A percentile compares a stretch with the other conserved stretches of the same genome.
phyloP scores from a whole-genome alignment of 768 basidiomycete species.

The Tephrocybe sp. region DNA sequence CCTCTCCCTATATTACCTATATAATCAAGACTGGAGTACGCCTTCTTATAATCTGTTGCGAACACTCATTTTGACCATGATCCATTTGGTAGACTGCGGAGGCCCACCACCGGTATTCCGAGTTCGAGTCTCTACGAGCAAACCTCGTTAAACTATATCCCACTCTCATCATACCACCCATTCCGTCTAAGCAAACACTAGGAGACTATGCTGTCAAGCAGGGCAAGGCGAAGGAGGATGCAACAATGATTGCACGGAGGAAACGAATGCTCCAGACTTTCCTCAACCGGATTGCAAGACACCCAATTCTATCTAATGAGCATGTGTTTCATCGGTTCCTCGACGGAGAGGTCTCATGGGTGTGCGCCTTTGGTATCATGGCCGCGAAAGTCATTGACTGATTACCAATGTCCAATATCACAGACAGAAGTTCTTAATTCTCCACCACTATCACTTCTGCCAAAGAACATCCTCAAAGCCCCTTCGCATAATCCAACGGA shows the following conservation, averaged over 20 bases:
- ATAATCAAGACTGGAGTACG: constrained; percentile 83
- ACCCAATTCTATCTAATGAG: constrained; percentile 95
- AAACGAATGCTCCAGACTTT: constrained; percentile 97
- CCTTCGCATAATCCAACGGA: constrained; percentile 95
- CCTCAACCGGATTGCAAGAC: constrained; percentile 82
- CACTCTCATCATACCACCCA: constrained; percentile 94
- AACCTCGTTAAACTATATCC: constrained; percentile 88
- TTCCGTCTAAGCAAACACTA: constrained; percentile 94
- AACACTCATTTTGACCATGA: not conserved
- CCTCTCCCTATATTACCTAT: constrained; percentile 91
- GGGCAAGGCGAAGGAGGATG: constrained; percentile 94
- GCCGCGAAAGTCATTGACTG: not conserved
- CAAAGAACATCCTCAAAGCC: constrained; percentile 94
- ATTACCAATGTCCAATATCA: constrained; percentile 4
- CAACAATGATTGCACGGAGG: constrained; percentile 83
- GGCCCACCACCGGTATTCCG: constrained; percentile 90
- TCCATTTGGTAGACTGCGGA: constrained; percentile 59
- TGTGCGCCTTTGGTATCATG: constrained; percentile 31
- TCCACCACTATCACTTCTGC: constrained; percentile 84
- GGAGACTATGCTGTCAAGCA: constrained; percentile 98
- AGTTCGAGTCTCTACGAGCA: constrained; percentile 90
- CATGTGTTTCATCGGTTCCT: constrained; percentile 96
- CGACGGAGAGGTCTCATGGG: constrained; percentile 96
- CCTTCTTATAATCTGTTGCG: constrained; percentile 7
- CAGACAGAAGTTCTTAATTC: constrained; percentile 92